These are phyloP conservation scores for Suhomyces atakaporum DNA, from an alignment of 1,139 yeast genomes.

Conservation along the genomic window DNA sequence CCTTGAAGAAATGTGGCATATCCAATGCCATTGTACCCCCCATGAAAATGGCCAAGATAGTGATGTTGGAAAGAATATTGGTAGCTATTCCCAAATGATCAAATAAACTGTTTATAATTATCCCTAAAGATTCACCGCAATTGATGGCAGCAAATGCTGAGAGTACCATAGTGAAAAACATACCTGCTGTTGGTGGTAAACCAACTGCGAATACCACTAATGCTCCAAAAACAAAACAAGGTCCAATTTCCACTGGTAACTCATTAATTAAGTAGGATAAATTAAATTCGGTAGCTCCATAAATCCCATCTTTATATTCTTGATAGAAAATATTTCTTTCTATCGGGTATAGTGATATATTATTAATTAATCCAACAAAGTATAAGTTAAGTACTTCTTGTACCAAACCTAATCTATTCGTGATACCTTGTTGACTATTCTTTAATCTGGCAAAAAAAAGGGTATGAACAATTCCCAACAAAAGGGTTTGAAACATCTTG, in stretches of 20 bases:
- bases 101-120: constrained; percentile 72
- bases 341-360: constrained; percentile 70
- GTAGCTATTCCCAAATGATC: constrained; percentile 79
- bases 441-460: constrained; percentile 72
- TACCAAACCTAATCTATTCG: constrained; percentile 68
- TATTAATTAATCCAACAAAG: constrained; percentile 78
- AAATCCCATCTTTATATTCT: constrained; percentile 74
- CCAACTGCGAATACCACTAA: constrained; percentile 73
- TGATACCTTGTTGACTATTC: constrained; percentile 57
- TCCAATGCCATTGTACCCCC: constrained; percentile 83
- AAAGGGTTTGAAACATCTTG: constrained; percentile 64
- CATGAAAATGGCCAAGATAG: constrained; percentile 76
- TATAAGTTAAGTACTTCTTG: constrained; percentile 75
- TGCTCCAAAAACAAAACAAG: constrained; percentile 59
- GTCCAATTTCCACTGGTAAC: constrained; percentile 68
- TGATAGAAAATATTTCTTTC: constrained; percentile 78
- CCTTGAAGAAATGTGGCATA: constrained; percentile 69
- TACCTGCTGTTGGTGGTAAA: constrained; percentile 64
- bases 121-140: constrained; percentile 84
- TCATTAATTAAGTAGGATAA: constrained; percentile 66
- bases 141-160: constrained; percentile 58
- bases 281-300: constrained; percentile 68
- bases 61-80: constrained; percentile 62
- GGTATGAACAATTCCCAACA: constrained; percentile 66
- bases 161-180: constrained; percentile 68